Base-by-base conservation (phyloP, 1,139 yeast genomes). In the Geotrichum klebahnii region DNA sequence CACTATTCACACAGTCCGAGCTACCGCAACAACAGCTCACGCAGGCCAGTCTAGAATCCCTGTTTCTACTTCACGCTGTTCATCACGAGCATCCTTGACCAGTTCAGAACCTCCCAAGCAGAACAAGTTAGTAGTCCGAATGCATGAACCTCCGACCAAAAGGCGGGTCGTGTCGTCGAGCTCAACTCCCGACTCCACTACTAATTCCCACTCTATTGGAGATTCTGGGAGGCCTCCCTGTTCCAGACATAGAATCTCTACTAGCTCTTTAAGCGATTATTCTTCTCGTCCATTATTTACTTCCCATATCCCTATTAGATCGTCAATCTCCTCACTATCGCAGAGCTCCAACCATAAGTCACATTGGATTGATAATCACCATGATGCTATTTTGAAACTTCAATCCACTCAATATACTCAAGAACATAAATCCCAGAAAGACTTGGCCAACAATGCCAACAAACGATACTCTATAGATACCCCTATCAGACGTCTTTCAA, bases 171-270 rank as follows among this genome's bases (percentile, higher is more conserved):
- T n/a, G n/a, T n/a, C n/a, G n/a, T n/a, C 5, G 10, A 26, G 5
- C 29, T 6, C 29, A 26, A 26, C 29, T 26, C 29, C 29, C 29
- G 10, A 5, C 29, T 10, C 9, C 29, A 26, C 10, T 26, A 26
- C 9, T 26, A 5, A 26, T 26, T 26, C 29, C 29, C 5, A 26
- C 9, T n/a, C n/a, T n/a, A n/a, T n/a, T n/a, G n/a, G n/a, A n/a
- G n/a, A n/a, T n/a, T n/a, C n/a, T n/a, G 42, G 42, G 32, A 38
- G 42, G 42, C 42, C 32, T 38, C 42, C 31, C 42, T 26, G 20
- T 31, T 16, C 9, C 31, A 31, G 34, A 38, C 34, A 22, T n/a
- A 31, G 34, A 31, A 16, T 31, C 8, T 38, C 42, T 38, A 24
- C 23, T 38, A 38, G 19, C 31, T 10, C 33, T 26, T 19, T 28